These are phyloP conservation scores for Fusarium sublunatum DNA, from an alignment of 2,329 filamentous ascomycete genomes.

Conservation along the genomic window DNA sequence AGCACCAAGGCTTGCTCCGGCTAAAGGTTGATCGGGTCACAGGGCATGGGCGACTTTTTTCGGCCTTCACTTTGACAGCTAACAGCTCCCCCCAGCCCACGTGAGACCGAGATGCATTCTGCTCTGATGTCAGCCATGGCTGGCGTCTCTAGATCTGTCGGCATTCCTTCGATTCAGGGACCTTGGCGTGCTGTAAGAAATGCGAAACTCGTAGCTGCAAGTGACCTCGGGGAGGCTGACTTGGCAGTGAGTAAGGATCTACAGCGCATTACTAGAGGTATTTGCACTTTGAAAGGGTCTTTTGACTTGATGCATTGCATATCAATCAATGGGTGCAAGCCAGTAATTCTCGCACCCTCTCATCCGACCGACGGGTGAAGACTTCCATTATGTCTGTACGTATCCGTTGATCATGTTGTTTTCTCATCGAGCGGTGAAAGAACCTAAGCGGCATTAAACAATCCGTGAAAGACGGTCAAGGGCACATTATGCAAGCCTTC, in stretches of 20 bases:
- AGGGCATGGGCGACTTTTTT: constrained; percentile 15
- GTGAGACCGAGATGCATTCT: constrained; percentile 12
- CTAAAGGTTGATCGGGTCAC: constrained; percentile 36
- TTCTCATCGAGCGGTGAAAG: constrained; percentile 27
- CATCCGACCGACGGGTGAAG: neutral
- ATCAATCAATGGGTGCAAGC: no score
- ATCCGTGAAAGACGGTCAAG: constrained; percentile 36
- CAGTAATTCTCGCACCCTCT: constrained; percentile 6
- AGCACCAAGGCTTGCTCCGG: constrained; percentile 26
- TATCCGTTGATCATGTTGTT: constrained; percentile 10
- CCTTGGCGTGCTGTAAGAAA: constrained; percentile 14
- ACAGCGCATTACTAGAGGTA: neutral
- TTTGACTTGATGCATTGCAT: no score
- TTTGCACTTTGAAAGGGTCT: constrained; percentile 2
- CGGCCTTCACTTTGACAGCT: constrained; percentile 10
- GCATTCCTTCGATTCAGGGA: constrained; percentile 37
- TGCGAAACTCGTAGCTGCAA: constrained; percentile 1
- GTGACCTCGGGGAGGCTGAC: constrained; percentile 16
- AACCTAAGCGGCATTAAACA: constrained; percentile 21
- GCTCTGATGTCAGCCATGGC: constrained; percentile 34
- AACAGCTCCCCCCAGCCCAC: constrained; percentile 15
- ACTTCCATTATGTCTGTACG: neutral
- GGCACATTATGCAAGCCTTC: constrained; percentile 12
- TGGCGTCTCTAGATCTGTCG: constrained; percentile 32
- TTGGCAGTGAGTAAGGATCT: constrained; percentile 18